These are phyloP conservation scores for Scenedesmus sp. DNA, from an alignment of 163 green algal species.

Conservation along the genomic window DNA sequence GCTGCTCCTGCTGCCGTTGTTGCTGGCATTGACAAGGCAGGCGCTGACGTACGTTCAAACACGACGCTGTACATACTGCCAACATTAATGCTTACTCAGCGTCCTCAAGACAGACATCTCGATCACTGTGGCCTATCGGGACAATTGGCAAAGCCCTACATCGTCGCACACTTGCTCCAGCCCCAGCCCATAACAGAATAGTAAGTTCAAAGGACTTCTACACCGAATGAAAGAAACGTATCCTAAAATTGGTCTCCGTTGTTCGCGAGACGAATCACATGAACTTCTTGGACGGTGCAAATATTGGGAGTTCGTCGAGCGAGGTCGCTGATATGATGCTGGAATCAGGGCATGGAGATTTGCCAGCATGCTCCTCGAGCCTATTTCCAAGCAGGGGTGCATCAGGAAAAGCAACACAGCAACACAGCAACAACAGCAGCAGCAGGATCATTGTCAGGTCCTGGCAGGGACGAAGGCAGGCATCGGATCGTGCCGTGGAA, in stretches of 20 bases:
- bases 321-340: neutral
- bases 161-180: neutral
- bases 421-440: neutral
- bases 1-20: neutral
- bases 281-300: constrained; percentile 4
- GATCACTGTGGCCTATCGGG: neutral
- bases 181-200: too few species aligned
- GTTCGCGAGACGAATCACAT: neutral
- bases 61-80: neutral
- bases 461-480: neutral
- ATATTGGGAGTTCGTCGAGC: neutral
- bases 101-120: neutral
- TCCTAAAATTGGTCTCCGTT: too few species aligned
- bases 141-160: neutral
- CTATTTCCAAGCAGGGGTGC: neutral
- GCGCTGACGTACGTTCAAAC: neutral
- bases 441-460: neutral
- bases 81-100: too few species aligned
- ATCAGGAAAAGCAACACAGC: neutral
- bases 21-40: neutral
- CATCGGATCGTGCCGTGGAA: neutral
- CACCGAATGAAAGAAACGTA: neutral
- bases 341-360: neutral
- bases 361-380: neutral
- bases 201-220: too few species aligned